phyloP scores from a whole-genome alignment of 306 rosid genomes.

The Acacia crassicarpa region DNA sequence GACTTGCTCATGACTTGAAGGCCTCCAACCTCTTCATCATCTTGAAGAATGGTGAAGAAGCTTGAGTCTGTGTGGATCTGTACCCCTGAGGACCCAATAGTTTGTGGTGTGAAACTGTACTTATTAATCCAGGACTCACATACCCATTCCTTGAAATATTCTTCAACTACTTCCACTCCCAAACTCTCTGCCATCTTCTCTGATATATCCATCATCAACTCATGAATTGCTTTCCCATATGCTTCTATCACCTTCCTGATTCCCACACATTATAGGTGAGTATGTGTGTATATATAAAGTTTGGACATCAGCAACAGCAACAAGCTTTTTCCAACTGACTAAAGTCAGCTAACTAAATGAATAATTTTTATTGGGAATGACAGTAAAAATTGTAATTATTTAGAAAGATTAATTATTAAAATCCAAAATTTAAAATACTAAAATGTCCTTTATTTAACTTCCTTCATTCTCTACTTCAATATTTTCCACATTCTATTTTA shows the following conservation, averaged over 20 bases:
- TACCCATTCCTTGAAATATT: conserved; percentile 43
- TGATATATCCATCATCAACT: conserved; percentile 38
- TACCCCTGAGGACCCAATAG: conserved; percentile 51
- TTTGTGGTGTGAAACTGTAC: conserved; percentile 53
- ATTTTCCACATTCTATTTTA: too few species aligned
- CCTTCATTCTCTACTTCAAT: too few species aligned
- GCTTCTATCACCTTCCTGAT: conserved; percentile 45
- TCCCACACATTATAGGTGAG: neutral
- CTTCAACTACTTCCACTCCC: conserved; percentile 33
- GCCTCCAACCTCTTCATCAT: conserved; percentile 33
- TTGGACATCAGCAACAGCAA: neutral
- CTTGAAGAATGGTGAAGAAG: conserved; percentile 57
- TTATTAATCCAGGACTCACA: conserved; percentile 62
- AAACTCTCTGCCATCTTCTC: conserved; percentile 48
- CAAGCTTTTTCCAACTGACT: neutral
- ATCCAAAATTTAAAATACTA: too few species aligned
- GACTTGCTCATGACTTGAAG: neutral
- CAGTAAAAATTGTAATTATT: too few species aligned
- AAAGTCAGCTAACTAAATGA: neutral
- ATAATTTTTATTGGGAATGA: too few species aligned
- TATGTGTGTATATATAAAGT: too few species aligned
- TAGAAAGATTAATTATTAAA: too few species aligned
- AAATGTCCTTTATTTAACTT: too few species aligned
- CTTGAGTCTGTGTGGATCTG: conserved; percentile 59
- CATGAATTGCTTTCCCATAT: conserved; percentile 54